A percentile compares a stretch with the other conserved stretches of the same genome.
These are phyloP conservation scores for Xerocomus potaroensis DNA, from an alignment of 768 basidiomycete genomes.

Conservation along the genomic window DNA sequence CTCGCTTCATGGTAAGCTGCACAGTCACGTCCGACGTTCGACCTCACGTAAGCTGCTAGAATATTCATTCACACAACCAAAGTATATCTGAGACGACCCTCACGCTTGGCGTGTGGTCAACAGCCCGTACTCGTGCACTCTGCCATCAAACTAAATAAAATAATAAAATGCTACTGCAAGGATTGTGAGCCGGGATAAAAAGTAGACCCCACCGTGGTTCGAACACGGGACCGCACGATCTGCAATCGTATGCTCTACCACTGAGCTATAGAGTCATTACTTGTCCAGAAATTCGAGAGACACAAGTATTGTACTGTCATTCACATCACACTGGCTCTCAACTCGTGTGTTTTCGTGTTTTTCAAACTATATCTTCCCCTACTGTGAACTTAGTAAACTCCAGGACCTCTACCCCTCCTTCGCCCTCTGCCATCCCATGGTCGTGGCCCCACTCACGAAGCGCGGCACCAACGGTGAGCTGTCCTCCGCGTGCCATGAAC, in stretches of 20 bases:
- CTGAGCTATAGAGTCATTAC: constrained; percentile 35
- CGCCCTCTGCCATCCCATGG: constrained; percentile 38
- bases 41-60: too few species aligned
- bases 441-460: constrained; percentile 53
- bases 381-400: constrained; percentile 67
- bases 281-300: too few species aligned
- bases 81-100: too few species aligned
- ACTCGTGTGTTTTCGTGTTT: too few species aligned
- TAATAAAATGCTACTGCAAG: too few species aligned
- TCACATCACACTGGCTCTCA: too few species aligned
- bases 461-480: constrained; percentile 31
- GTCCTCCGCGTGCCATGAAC: constrained; percentile 70
- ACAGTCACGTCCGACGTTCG: too few species aligned
- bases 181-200: too few species aligned
- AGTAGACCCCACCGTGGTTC: constrained; percentile 43
- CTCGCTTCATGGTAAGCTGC: constrained; percentile 38
- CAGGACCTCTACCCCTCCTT: constrained; percentile 34
- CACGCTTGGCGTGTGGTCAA: too few species aligned
- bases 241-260: constrained; percentile 60
- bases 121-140: too few species aligned
- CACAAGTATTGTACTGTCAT: constrained; percentile 35
- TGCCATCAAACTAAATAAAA: too few species aligned
- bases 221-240: constrained; percentile 57
- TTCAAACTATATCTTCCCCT: constrained; percentile 38
- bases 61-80: too few species aligned